These are phyloP conservation scores for Symbiotaphrina buchneri DNA, from an alignment of 495 filamentous ascomycete genomes.

Conservation along the genomic window DNA sequence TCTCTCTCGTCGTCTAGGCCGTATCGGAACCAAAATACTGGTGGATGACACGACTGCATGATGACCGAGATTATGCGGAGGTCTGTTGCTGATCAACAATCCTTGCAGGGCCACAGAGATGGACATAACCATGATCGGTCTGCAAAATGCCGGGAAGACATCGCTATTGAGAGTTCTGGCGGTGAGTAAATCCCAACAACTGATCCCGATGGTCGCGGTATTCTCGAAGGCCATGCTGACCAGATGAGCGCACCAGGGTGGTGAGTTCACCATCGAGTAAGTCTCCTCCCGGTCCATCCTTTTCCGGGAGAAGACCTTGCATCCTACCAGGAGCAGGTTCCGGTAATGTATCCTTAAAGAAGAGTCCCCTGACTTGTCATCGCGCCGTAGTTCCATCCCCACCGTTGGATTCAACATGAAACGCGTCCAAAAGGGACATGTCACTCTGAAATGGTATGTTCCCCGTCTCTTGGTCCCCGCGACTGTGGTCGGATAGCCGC, in stretches of 20 bases:
- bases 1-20: constrained; percentile 6
- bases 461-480: neutral
- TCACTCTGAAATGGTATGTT: constrained; percentile 81
- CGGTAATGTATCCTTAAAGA: constrained; percentile 7
- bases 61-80: neutral
- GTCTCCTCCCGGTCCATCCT: constrained; percentile 15
- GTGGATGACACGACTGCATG: constrained; percentile 1
- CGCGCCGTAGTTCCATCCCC: constrained; percentile 64
- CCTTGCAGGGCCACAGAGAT: constrained; percentile 79
- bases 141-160: constrained; percentile 97
- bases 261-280: constrained; percentile 98
- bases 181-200: constrained; percentile 29
- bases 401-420: constrained; percentile 99
- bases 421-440: constrained; percentile 91
- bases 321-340: neutral
- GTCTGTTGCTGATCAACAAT: constrained; percentile 5
- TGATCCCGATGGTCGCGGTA: constrained; percentile 10
- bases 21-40: constrained; percentile 1
- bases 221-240: neutral
- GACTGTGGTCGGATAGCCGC: neutral
- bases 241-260: constrained; percentile 34
- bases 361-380: constrained; percentile 9
- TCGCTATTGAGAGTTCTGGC: constrained; percentile 83
- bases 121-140: constrained; percentile 98
- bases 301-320: constrained; percentile 3